Evolutionary conservation across 441 rosid genomes (phyloP).

Genomic region (Brassica hybrid): DNA sequence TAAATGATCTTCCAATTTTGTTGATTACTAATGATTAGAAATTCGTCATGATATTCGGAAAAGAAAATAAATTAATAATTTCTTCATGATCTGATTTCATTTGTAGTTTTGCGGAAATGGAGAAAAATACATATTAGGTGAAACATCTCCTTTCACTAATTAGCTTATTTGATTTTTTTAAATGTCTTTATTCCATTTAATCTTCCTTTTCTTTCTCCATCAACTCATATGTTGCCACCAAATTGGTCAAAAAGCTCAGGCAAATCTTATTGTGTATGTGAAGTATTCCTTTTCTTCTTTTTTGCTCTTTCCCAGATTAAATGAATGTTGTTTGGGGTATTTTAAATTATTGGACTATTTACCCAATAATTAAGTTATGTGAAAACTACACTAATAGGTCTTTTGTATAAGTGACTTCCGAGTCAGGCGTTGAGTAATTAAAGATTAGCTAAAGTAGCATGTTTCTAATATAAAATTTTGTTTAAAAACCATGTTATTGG

Average conservation of each 20-base stretch:
- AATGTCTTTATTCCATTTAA: neutral
- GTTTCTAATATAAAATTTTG: neutral
- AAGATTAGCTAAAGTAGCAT: neutral
- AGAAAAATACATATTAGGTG: slow-evolving; percentile 33
- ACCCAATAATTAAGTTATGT: neutral
- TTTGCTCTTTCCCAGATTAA: neutral
- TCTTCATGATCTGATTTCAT: slow-evolving; percentile 26
- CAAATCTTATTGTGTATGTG: slow-evolving; percentile 28
- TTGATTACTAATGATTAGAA: slow-evolving; percentile 30
- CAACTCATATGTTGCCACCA: slow-evolving; percentile 38
- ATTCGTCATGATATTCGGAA: slow-evolving; percentile 26
- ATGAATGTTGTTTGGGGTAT: neutral
- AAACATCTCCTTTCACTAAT: slow-evolving; percentile 35
- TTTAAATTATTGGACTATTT: neutral
- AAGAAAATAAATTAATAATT: slow-evolving; percentile 11
- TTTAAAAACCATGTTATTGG: neutral
- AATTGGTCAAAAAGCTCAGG: slow-evolving; percentile 42
- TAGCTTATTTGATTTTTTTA: slow-evolving; percentile 4
- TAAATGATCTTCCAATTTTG: slow-evolving; percentile 9
- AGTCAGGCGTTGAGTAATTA: neutral
- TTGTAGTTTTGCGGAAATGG: slow-evolving; percentile 15
- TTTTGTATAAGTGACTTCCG: neutral
- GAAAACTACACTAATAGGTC: neutral
- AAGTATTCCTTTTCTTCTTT: slow-evolving; percentile 2
- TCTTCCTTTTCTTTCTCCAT: slow-evolving; percentile 15